Evolutionary conservation across 768 basidiomycete genomes (phyloP), one percentile per base, ranked within the genome.

Genomic region (Boletus rubescentipes): DNA sequence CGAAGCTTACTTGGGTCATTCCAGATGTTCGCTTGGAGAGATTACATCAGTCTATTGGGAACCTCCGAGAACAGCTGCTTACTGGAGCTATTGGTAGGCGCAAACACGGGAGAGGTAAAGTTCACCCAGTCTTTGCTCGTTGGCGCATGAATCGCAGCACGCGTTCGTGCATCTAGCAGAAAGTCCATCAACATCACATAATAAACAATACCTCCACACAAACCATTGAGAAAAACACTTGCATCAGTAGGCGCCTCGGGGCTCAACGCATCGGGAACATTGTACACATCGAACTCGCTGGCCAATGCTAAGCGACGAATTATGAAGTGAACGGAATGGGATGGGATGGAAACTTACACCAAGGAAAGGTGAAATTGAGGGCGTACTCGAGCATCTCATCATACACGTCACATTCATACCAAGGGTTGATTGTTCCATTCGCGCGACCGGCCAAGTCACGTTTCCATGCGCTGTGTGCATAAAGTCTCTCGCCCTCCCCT

Each of bases 301-400:
- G 63, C 70, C 14, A 58, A 53, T 2, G 52, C 43, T 46, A 32
- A 11, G 9, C 14, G 18, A 40, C 23, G 10, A 9, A 8, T 8
- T 36, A 23, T n/a, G 16, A 26, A 26, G 26, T 20, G 20, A 15
- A 39, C 12, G 9, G 9, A 39, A 8, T 2, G 30, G 5, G 5
- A 23, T 23, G 3, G 15, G 15, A 51, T 11, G 29, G 21, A 20
- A 5, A 39, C 74, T 21, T 66, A 80, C 72, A 60, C 78, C 77
- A 79, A 0, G 87, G 87, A 63, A 76, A 81, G 1, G 86, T 85
- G 63, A 77, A 87, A 62, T 88, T 88, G 54, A 82, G 50, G 9
- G 85, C 84, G 61, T 88, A 88, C 63, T 88, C 85, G 21, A 85
- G 61, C 67, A 83, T 77, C 71, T 83, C 81, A 48, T 81, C 76